phyloP scores from a whole-genome alignment of 257 asterid genomes.

The Penstemon newberryi region DNA sequence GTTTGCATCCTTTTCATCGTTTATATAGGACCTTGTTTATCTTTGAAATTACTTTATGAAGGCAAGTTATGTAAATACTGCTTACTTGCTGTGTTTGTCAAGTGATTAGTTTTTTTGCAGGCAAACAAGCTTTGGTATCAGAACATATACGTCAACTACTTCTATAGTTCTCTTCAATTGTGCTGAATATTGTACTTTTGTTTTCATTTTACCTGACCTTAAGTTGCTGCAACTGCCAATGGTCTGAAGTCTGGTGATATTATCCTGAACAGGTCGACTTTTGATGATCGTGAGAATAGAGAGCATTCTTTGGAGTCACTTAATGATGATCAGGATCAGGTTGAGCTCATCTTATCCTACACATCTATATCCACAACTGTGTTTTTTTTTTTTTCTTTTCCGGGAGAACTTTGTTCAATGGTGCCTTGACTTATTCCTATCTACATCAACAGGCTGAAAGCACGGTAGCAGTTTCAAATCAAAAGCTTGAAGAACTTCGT shows the following conservation, averaged over 20 bases:
- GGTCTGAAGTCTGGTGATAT: not conserved
- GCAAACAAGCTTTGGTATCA: not conserved
- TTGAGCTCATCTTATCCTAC: constrained; percentile 33
- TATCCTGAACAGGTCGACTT: constrained; percentile 49
- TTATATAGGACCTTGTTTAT: constrained; percentile 11
- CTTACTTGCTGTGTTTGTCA: constrained; percentile 1
- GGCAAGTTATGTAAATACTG: constrained; percentile 15
- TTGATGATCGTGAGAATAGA: constrained; percentile 46
- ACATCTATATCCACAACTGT: constrained; percentile 13
- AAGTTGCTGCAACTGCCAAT: constrained; percentile 25
- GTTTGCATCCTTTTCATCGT: constrained; percentile 20
- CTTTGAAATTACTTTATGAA: constrained; percentile 2
- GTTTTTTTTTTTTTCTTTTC: not conserved
- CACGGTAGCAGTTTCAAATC: constrained; percentile 49
- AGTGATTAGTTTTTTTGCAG: constrained; percentile 2
- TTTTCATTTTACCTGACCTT: constrained; percentile 14
- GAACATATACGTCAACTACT: not conserved
- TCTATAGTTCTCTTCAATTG: constrained; percentile 18
- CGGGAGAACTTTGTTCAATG: not conserved
- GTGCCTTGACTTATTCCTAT: constrained; percentile 24
- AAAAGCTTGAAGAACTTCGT: constrained; percentile 69
- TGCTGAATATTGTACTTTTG: constrained; percentile 21
- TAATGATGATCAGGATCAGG: constrained; percentile 54
- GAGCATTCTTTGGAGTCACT: constrained; percentile 58
- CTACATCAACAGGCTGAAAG: constrained; percentile 43